Percentiles rank a stretch among this genome's conserved stretches.
Evolutionary conservation across 192 early-diverging fungal species (phyloP).

Genomic region (Martensiomyces pterosporus): DNA sequence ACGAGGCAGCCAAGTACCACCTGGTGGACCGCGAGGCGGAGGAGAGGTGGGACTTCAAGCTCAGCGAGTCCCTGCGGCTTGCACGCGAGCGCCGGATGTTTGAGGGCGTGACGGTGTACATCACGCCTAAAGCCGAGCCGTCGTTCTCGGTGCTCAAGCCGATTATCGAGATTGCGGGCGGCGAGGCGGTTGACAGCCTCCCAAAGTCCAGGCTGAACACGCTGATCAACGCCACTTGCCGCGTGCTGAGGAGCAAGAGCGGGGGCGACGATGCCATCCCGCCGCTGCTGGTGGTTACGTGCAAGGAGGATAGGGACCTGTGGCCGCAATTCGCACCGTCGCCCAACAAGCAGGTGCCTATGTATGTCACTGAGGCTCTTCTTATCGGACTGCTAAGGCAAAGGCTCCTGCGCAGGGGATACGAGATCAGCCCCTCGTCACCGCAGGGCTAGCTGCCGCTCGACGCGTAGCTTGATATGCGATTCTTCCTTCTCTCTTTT

Average conservation of each 20-base stretch:
- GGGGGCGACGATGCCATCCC: conserved; percentile 5
- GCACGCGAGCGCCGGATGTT: conserved; percentile 24
- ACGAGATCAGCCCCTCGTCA: no score
- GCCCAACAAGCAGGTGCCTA: conserved; percentile 7
- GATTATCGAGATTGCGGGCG: conserved; percentile 37
- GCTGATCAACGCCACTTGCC: conserved; percentile 20
- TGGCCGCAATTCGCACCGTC: conserved; percentile 25
- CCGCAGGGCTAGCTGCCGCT: no score
- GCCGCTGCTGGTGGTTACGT: conserved; percentile 41
- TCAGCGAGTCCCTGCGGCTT: conserved; percentile 23
- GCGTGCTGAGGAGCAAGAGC: conserved; percentile 4
- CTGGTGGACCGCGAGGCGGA: conserved; percentile 25
- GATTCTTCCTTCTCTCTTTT: no score
- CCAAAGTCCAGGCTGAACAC: conserved; percentile 7
- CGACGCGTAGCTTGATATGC: no score
- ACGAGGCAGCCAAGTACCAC: conserved; percentile 11
- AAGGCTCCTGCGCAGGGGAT: conserved; percentile 12
- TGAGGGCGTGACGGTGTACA: conserved; percentile 32
- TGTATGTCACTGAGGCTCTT: conserved; percentile 29
- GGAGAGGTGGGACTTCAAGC: conserved; percentile 19
- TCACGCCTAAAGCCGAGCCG: conserved; percentile 31
- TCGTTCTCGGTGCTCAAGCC: conserved; percentile 19
- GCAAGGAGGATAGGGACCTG: conserved; percentile 23
- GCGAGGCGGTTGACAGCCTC: conserved; percentile 27
- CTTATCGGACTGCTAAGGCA: conserved; percentile 38